Percentiles rank a stretch among this genome's conserved stretches.
Evolutionary conservation across 208 protist genomes (phyloP).

Genomic region (Polymyxa betae): DNA sequence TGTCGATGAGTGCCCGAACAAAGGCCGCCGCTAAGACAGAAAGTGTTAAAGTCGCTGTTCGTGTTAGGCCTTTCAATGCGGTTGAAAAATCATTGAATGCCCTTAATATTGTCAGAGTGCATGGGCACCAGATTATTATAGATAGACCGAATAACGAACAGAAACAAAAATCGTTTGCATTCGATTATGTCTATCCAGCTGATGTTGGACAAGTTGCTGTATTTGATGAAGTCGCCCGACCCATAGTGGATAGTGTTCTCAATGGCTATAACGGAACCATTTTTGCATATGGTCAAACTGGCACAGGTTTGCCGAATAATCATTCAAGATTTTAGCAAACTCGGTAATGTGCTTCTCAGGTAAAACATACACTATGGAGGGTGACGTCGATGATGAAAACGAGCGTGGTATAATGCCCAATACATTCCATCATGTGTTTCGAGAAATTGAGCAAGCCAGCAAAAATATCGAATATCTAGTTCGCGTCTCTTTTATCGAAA

Average conservation of each 20-base stretch:
- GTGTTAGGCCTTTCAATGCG: constrained; percentile 55
- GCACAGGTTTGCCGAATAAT: constrained; percentile 5
- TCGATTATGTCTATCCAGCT: constrained; percentile 59
- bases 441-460: constrained; percentile 52
- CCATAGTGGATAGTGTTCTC: constrained; percentile 62
- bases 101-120: constrained; percentile 17
- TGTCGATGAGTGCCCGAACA: too few species aligned
- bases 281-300: constrained; percentile 67
- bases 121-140: constrained; percentile 44
- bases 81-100: constrained; percentile 51
- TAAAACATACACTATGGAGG: constrained; percentile 67
- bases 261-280: constrained; percentile 67
- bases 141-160: constrained; percentile 20
- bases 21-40: constrained; percentile 49
- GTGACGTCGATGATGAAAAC: constrained; percentile 40
- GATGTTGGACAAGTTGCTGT: constrained; percentile 55
- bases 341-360: not conserved
- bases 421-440: constrained; percentile 64
- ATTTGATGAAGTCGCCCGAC: constrained; percentile 61
- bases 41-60: constrained; percentile 62
- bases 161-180: constrained; percentile 65
- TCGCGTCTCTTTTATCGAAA: constrained; percentile 68
- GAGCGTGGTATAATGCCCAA: constrained; percentile 63
- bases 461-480: constrained; percentile 60
- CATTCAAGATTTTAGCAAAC: not conserved